phyloP scores from a whole-genome alignment of 805 yeast genomes.

The Saccharomycopsis fermentans region DNA sequence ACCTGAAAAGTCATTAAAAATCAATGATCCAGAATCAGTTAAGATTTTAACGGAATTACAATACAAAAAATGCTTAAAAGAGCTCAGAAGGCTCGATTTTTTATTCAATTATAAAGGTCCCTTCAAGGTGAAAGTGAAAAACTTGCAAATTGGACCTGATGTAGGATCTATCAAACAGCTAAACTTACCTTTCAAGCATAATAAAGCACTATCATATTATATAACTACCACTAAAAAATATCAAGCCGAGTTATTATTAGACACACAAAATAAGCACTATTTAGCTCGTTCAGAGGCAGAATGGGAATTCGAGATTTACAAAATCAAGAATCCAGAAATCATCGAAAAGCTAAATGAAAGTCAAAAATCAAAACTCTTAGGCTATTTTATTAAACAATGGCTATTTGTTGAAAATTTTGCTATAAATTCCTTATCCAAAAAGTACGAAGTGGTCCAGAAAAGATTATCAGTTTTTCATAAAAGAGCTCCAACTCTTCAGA shows the following conservation, averaged over 20 bases:
- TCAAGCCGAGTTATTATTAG: neutral
- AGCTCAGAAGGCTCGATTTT: neutral
- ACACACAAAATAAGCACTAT: neutral
- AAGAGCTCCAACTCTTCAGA: neutral
- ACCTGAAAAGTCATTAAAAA: neutral
- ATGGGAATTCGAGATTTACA: constrained; percentile 5
- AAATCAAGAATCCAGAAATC: neutral
- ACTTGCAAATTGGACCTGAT: neutral
- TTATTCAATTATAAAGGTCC: constrained; percentile 3
- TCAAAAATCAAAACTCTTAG: neutral
- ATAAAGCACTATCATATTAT: neutral
- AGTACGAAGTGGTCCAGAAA: neutral
- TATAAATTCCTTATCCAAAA: neutral
- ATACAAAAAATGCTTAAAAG: neutral
- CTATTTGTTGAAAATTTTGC: neutral
- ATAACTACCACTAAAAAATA: neutral
- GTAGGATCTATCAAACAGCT: constrained; percentile 1
- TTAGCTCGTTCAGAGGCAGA: constrained; percentile 6
- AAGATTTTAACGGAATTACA: neutral
- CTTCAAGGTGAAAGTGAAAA: neutral
- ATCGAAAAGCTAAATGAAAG: neutral
- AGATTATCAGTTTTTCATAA: neutral
- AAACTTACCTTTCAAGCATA: neutral
- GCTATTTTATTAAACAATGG: neutral
- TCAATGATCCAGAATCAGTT: neutral